Base-by-base conservation (phyloP, 805 yeast genomes). In the Candida vartiovaarae region DNA sequence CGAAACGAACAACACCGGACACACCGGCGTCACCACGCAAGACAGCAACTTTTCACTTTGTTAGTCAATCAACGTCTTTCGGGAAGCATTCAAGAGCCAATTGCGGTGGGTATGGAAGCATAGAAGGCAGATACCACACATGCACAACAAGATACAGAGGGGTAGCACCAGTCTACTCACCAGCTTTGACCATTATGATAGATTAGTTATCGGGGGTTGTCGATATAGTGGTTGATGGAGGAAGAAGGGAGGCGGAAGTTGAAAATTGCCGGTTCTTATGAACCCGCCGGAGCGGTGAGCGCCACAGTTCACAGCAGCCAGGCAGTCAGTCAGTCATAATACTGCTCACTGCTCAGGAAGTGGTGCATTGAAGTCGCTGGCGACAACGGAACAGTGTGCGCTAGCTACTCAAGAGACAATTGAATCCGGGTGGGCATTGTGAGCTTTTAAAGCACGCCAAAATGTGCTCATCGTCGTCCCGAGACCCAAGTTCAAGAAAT, bases 1-100 rank as follows among this genome's bases (percentile, higher is more conserved):
- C 95, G 62, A 93, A 91, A 55, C 77, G 68, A 57, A 93, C 97
- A 52, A 76, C 69, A 64, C 99, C 99, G 52, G 82, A 68, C 57
- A 93, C 95, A 57, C 80, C 80, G 48, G 95, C 77, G 66, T 89
- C 97, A 60, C 99, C 99, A 74, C 95, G 89, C 58, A 93, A 73
- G 60, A 93, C 95, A 66, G 98, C 98, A 65, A 93, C 97, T 76
- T 37, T 32, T 30, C 37, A 32, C 15, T 15, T 15, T n/a, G 45
- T 41, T 44, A 42, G 43, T 45, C 32, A 30, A 15, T 15, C 20
- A 15, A 15, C 20, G 20, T 15, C 20, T 15, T 15, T 15, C 20
- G 20, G 20, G 20, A 15, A 15, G 20, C 20, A 15, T 15, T 15
- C 20, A 2, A 15, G 20, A 15, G 20, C 20, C 20, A 15, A 15